Evolutionary conservation across 495 filamentous ascomycete species (phyloP).

Genomic region (Thozetella sp.): DNA sequence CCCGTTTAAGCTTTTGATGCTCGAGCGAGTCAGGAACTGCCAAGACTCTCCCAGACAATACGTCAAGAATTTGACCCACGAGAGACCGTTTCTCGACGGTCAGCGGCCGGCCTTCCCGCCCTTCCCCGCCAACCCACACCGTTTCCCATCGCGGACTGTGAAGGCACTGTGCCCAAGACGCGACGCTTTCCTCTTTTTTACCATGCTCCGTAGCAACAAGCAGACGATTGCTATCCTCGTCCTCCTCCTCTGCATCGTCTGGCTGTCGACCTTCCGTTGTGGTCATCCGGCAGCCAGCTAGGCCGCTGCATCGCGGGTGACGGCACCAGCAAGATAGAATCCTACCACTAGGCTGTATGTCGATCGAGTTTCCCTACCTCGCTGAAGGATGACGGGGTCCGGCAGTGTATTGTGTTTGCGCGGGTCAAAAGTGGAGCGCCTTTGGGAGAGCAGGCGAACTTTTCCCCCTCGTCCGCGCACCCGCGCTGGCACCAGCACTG

Average conservation of each 20-base stretch:
- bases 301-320: not conserved
- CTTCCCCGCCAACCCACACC: not conserved
- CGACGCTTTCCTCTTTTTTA: not conserved
- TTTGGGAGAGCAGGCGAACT: too few species aligned
- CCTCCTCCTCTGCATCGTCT: too few species aligned
- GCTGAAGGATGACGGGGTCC: too few species aligned
- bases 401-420: too few species aligned
- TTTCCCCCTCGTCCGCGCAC: too few species aligned
- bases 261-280: not conserved
- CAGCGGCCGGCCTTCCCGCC: not conserved
- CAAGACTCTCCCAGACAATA: too few species aligned
- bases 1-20: not conserved
- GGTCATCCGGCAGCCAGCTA: not conserved
- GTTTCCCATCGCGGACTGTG: not conserved
- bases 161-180: not conserved
- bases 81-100: not conserved
- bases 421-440: too few species aligned
- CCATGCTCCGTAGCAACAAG: too few species aligned
- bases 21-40: not conserved
- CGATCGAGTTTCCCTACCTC: too few species aligned
- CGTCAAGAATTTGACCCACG: too few species aligned
- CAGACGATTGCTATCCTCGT: not conserved
- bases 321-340: not conserved
- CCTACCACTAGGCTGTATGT: too few species aligned
- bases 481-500: too few species aligned